Evolutionary conservation across 331 rosid genomes (phyloP).

Genomic region (Spiraea crenata): DNA sequence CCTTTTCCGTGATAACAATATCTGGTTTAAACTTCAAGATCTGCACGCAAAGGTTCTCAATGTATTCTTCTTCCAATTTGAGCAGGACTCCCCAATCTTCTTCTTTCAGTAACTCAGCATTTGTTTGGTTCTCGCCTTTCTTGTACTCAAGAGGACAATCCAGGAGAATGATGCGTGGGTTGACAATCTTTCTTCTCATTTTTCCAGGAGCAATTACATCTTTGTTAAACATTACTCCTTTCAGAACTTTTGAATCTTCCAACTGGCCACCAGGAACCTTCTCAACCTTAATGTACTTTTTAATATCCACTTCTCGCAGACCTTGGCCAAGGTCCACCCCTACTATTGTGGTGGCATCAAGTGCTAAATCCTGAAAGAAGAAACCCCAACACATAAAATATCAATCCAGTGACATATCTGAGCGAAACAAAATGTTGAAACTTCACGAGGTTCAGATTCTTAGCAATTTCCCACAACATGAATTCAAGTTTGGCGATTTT

Average conservation of each 20-base stretch:
- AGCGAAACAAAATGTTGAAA: neutral
- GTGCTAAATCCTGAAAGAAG: conserved; percentile 73
- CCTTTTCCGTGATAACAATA: conserved; percentile 91
- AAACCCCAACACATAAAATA: conserved; percentile 12
- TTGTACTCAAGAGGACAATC: conserved; percentile 93
- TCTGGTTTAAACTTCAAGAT: conserved; percentile 91
- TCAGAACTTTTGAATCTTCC: conserved; percentile 83
- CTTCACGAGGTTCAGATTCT: neutral
- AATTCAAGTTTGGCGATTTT: neutral
- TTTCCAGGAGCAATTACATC: conserved; percentile 95
- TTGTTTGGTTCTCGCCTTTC: conserved; percentile 96
- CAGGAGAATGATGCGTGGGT: conserved; percentile 90
- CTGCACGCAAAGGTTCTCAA: conserved; percentile 79
- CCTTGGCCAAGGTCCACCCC: conserved; percentile 96
- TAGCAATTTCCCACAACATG: neutral
- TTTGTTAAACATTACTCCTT: conserved; percentile 90
- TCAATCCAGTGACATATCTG: neutral
- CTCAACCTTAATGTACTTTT: conserved; percentile 94
- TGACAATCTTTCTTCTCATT: conserved; percentile 91
- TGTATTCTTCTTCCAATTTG: conserved; percentile 91
- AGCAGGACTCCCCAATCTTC: conserved; percentile 90
- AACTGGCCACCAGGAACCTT: conserved; percentile 95
- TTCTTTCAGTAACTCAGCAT: conserved; percentile 86
- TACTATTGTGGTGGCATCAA: conserved; percentile 86
- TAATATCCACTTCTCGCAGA: conserved; percentile 87